These are phyloP conservation scores for Pseudoscleropodium purum DNA, from an alignment of 225 moss, liverwort and hornwort species.

Conservation along the genomic window DNA sequence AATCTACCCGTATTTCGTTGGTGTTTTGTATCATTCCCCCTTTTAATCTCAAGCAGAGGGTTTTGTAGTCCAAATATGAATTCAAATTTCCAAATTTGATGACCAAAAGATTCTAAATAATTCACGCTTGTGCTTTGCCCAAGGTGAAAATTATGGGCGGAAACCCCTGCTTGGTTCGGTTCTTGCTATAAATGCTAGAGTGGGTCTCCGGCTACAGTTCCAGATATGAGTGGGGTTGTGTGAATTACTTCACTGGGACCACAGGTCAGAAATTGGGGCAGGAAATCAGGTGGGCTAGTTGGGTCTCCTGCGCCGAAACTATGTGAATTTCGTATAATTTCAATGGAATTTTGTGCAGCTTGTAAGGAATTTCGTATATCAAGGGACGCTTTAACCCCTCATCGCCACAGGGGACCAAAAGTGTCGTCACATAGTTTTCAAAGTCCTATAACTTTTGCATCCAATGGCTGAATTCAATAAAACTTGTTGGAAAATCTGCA, in stretches of 20 bases:
- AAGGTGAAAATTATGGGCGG: background rate
- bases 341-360: background rate
- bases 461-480: too few species aligned
- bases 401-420: too few species aligned
- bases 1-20: accelerated
- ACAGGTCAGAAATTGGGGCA: background rate
- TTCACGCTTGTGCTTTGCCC: background rate
- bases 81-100: background rate
- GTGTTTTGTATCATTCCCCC: background rate
- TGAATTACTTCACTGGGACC: background rate
- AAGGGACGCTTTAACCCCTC: background rate
- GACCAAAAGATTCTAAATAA: background rate
- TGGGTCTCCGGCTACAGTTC: background rate
- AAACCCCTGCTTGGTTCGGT: background rate
- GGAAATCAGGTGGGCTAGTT: background rate
- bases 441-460: too few species aligned
- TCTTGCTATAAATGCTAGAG: background rate
- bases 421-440: too few species aligned
- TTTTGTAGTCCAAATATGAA: background rate
- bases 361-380: background rate
- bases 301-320: background rate
- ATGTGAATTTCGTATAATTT: background rate
- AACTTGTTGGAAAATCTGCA: too few species aligned
- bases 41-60: accelerated
- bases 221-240: background rate